Evolutionary conservation across 2,329 filamentous ascomycete genomes (phyloP), one percentile per base, ranked within the genome.

Genomic region (Colletotrichum gloeosporioides): DNA sequence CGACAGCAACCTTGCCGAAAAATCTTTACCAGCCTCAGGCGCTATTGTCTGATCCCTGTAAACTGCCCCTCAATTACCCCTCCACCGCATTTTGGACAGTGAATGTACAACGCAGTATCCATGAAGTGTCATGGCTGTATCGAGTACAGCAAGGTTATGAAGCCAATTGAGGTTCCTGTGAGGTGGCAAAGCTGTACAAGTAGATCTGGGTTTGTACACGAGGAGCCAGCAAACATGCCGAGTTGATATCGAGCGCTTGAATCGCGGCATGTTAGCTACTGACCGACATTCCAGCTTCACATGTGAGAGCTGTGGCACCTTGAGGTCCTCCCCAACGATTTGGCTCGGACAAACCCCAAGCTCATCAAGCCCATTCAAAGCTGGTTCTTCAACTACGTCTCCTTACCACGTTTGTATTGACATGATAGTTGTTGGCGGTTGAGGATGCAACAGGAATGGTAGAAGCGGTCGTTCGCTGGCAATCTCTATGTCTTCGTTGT

Each of bases 61-160:
- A 36, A 27, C 15, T 75, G 75, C 75, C 75, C 75, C 75, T 77
- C 75, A 53, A 61, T 77, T 74, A 66, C 75, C 75, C 75, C 72
- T 75, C 75, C 75, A 71, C 22, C 25, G 22, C 65, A 57, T 64
- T 15, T 32, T 73, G 36, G 16, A 32, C 39, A 32, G 32, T 32
- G 12, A 34, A n/a, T 34, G 39, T 34, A 8, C 57, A 27, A 22
- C 10, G 16, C 31, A 18, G 29, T 49, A 57, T 62, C 44, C 44
- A 68, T 67, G 25, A 49, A 31, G 15, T 55, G 22, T 55, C 29
- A 68, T 44, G 63, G 32, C 39, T 25, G n/a, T 59, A 49, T 70
- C 55, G 36, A 62, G n/a, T 34, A 55, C 22, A 65, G 22, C 31
- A 27, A 63, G 44, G 53, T 25, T 53, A 53, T 18, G 55, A 59